Base-by-base conservation (phyloP, 331 rosid species). In the Prunus yedoensis region DNA sequence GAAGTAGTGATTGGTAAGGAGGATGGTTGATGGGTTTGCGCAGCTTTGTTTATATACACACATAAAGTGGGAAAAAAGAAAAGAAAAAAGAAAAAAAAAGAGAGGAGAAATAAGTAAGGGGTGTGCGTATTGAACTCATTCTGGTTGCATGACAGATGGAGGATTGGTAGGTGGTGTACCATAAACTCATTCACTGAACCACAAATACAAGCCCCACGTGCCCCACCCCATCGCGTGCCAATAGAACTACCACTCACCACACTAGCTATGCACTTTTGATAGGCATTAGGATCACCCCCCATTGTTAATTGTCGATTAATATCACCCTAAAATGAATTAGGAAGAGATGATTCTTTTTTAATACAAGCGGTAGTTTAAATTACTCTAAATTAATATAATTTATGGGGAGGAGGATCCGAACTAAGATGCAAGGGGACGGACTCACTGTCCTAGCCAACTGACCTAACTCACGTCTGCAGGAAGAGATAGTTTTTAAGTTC, bases 111-210 rank as follows among this genome's bases (percentile, higher is more conserved):
- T 21, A 15, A 15, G 54, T 50, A 5, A 27, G 15, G 69, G 35
- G 66, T 28, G 78, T 43, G 52, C 62, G 80, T 74, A 75, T 49
- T 25, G 52, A 85, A 72, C 75, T 68, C 82, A 83, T 82, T 70
- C 73, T 47, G 27, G 69, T 64, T 70, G 72, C 85, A 83, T 81
- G 85, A 77, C 80, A 62, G 78, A 61, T 77, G 80, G 63, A 67
- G 57, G 25, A 45, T 65, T 73, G 51, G 80, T 86, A 77, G 87
- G 87, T 83, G 17, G 85, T 75, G 66, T 81, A 70, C 65, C 78
- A n/a, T 41, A 73, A 83, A 59, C 77, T 81, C 89, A 79, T 87
- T 81, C 79, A 74, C 70, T 68, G 47, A 32, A 61, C 71, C 20
- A 35, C 73, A 12, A 23, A 35, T 23, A 57, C 57, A 49, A 83